Evolutionary conservation across 2,329 filamentous ascomycete species (phyloP).

Genomic region (Trichoderma atrobrunneum): DNA sequence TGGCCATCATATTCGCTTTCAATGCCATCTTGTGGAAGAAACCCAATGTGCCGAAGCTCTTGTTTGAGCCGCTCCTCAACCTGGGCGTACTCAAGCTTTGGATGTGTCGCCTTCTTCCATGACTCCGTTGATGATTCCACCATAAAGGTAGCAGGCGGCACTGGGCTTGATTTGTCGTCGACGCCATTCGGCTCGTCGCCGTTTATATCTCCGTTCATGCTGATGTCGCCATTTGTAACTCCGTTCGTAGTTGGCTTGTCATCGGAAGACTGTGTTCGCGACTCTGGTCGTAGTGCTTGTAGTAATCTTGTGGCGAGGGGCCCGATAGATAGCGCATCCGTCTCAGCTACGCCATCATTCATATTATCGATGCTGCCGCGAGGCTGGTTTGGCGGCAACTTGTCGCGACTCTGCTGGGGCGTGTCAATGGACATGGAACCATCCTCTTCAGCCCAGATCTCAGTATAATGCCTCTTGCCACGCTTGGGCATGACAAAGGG

Average conservation of each 20-base stretch:
- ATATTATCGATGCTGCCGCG: conserved; percentile 84
- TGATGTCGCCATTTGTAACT: conserved; percentile 52
- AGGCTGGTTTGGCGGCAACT: conserved; percentile 73
- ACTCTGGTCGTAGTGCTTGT: conserved; percentile 76
- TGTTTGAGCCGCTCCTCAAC: conserved; percentile 89
- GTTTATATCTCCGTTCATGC: conserved; percentile 49
- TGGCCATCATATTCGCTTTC: conserved; percentile 81
- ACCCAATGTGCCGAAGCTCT: conserved; percentile 86
- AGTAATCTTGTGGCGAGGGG: conserved; percentile 81
- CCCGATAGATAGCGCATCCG: conserved; percentile 83
- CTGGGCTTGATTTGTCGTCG: conserved; percentile 38
- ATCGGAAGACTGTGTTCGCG: conserved; percentile 54
- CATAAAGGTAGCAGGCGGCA: conserved; percentile 74
- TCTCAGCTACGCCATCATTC: conserved; percentile 81
- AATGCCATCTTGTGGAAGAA: conserved; percentile 65
- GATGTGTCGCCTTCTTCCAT: conserved; percentile 74
- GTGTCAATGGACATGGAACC: conserved; percentile 72
- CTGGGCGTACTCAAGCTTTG: conserved; percentile 77
- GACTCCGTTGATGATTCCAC: conserved; percentile 70
- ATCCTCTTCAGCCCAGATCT: conserved; percentile 94
- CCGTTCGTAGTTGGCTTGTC: conserved; percentile 56
- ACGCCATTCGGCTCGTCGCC: conserved; percentile 35
- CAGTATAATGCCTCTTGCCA: conserved; percentile 80
- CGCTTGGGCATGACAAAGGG: conserved; percentile 85
- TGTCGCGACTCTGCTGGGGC: conserved; percentile 59